Percentiles rank a stretch among this genome's conserved stretches.
Evolutionary conservation across 2,329 filamentous ascomycete genomes (phyloP).

Genomic region (Penicillium hordei): DNA sequence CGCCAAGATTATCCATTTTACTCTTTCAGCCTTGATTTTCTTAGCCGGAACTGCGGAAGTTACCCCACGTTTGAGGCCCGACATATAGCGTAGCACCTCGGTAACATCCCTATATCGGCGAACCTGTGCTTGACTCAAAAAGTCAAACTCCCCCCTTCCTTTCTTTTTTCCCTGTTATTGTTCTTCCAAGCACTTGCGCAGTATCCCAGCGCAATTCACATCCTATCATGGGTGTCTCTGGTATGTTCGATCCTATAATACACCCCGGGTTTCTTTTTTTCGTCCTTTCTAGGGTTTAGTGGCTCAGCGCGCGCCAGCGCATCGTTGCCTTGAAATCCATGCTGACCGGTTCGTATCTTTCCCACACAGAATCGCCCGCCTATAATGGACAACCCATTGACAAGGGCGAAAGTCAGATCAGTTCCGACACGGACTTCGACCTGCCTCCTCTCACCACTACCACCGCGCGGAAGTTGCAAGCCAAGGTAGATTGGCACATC

Average conservation of each 20-base stretch:
- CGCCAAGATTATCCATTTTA: background rate
- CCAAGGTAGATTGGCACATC: conserved; percentile 69
- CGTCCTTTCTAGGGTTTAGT: background rate
- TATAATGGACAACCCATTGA: conserved; percentile 13
- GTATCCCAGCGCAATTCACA: background rate
- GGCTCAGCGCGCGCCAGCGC: background rate
- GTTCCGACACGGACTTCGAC: conserved; percentile 18
- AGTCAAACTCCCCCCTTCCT: background rate
- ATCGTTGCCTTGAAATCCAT: background rate
- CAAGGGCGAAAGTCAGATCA: conserved; percentile 23
- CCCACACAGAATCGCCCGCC: background rate
- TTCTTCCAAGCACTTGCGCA: background rate
- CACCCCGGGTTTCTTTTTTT: background rate
- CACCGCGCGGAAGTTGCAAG: conserved; percentile 62
- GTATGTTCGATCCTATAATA: conserved; percentile 3
- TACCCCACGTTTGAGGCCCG: background rate
- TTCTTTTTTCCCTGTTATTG: background rate
- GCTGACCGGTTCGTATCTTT: conserved; percentile 11
- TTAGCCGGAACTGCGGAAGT: background rate
- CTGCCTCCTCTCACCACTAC: conserved; percentile 38
- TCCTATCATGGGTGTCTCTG: conserved; percentile 16
- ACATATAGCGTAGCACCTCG: background rate
- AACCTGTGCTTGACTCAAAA: background rate
- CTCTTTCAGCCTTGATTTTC: background rate
- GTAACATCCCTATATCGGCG: background rate